Base-by-base conservation (phyloP, 2,329 filamentous ascomycete species). In the Ascochyta clinopodiicola region DNA sequence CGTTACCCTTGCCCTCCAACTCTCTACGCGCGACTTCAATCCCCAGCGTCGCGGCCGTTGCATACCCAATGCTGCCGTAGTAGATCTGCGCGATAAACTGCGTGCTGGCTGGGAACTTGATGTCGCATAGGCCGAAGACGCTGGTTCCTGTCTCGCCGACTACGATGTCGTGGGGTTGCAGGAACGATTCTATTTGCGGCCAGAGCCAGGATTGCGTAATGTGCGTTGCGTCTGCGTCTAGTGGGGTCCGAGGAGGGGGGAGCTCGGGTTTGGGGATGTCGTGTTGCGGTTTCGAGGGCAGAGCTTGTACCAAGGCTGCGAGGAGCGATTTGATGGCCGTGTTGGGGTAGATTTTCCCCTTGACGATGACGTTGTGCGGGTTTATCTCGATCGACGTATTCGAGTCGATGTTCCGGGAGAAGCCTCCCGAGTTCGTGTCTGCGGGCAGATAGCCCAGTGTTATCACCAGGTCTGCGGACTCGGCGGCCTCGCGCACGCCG, bases 1-100 rank as follows among this genome's bases (percentile, higher is more conserved):
- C 47, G 0, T 22, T 17, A 13, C 10, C 38, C 17, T 25, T 42
- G 6, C 53, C 36, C 43, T 64, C 56, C 12, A 80, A 66, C 51
- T 86, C 84, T 19, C 73, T 70, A 3, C 82, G 78, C 0, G 87
- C 87, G 0, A 78, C 52, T 22, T 77, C 78, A 1, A 70, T 69
- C 13, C 78, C 78, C 4, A 80, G 67, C 1, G 78, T 73, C 0
- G 78, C 77, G 6, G 77, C 75, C 2, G 72, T 75, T 2, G 77
- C 77, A 52, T 70, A 80, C 2, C 78, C 78, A 50, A 80, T 80
- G 49, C 69, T 74, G 43, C 76, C 76, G 60, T 78, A 80, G 68
- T 79, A 79, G 29, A 74, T 75, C 52, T 79, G 78, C 5, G 76
- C 71, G 34, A 75, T 64, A 62, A 72, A 75, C 2, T 64, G 66